Conservation (phyloP, 768 basidiomycete genomes). For the Termitomyces sp. region DNA sequence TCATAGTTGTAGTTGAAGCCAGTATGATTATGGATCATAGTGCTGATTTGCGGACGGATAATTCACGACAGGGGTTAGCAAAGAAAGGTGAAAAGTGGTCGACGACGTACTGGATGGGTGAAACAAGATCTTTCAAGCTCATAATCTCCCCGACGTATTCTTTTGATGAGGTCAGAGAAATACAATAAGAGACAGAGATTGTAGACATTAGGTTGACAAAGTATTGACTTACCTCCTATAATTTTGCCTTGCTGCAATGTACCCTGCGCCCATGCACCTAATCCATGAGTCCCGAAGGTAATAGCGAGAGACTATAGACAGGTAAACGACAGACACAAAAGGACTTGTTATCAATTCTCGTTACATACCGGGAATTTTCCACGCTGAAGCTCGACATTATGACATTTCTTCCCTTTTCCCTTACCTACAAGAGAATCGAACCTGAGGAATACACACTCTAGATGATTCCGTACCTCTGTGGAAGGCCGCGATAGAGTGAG, state of each 20-base stretch:
- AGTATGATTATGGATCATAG: constrained; percentile 4
- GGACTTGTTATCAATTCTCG: background rate
- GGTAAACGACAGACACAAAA: background rate
- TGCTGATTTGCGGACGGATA: background rate
- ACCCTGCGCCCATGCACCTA: constrained; percentile 40
- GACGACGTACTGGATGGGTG: background rate
- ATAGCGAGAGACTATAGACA: constrained; percentile 27
- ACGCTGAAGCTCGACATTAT: constrained; percentile 16
- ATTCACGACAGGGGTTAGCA: background rate
- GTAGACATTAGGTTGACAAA: background rate
- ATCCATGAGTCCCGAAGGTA: constrained; percentile 27
- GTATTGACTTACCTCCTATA: constrained; percentile 19
- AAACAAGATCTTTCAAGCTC: background rate
- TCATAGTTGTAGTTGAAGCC: constrained; percentile 9
- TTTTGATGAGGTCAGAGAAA: constrained; percentile 10
- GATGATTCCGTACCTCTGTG: constrained; percentile 9
- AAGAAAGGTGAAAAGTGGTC: background rate
- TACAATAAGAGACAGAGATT: background rate
- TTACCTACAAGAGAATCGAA: constrained; percentile 8
- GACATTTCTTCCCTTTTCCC: constrained; percentile 7
- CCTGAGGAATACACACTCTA: background rate
- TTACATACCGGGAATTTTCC: constrained; percentile 14
- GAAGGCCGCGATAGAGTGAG: background rate
- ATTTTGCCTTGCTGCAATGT: constrained; percentile 8
- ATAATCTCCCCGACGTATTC: constrained; percentile 37